These are phyloP conservation scores for Phoma sp. DNA, from an alignment of 2,329 filamentous ascomycete genomes.

Conservation along the genomic window DNA sequence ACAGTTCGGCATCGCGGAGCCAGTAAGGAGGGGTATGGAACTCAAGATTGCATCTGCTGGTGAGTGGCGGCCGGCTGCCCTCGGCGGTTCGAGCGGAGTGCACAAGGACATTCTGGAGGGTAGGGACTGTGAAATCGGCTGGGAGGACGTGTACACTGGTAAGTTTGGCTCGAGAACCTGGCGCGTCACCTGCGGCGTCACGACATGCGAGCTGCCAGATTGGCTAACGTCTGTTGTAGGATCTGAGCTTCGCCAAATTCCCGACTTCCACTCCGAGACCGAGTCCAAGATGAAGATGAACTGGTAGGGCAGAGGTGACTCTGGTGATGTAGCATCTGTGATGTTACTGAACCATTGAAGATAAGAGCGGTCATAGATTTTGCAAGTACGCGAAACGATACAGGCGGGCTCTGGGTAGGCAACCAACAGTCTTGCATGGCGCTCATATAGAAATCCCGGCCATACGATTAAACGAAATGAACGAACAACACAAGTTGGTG, in stretches of 20 bases:
- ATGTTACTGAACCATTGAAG: background rate
- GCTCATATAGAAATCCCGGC: background rate
- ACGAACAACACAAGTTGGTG: background rate
- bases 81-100: constrained; percentile 71
- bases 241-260: constrained; percentile 72
- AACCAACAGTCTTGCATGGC: background rate
- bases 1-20: constrained; percentile 90
- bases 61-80: constrained; percentile 76
- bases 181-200: background rate
- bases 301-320: constrained; percentile 47
- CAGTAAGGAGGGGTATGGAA: constrained; percentile 92
- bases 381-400: background rate
- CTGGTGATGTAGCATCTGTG: background rate
- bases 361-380: background rate
- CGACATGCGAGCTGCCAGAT: background rate
- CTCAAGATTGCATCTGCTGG: constrained; percentile 82
- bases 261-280: constrained; percentile 89
- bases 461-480: constrained; percentile 6
- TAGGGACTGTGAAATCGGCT: constrained; percentile 76
- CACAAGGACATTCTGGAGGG: constrained; percentile 90
- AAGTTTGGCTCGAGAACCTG: constrained; percentile 35
- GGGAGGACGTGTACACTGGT: constrained; percentile 93
- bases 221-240: constrained; percentile 48
- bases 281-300: constrained; percentile 88
- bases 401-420: background rate